These are phyloP conservation scores for Pholiota adiposa DNA, from an alignment of 1,284 basidiomycete species.

Conservation along the genomic window DNA sequence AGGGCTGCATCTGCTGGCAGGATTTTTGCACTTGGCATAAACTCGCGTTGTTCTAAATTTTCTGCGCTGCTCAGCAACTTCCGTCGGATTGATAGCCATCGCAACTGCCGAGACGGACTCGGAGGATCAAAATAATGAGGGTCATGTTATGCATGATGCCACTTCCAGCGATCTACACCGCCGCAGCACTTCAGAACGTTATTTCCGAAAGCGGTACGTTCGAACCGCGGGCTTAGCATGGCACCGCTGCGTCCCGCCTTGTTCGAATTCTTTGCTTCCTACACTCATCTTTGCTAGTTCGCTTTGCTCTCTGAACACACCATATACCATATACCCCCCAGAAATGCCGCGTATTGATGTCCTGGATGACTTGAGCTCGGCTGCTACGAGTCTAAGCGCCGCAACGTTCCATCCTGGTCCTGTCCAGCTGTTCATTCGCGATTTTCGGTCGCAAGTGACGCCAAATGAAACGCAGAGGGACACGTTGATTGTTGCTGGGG, in stretches of 20 bases:
- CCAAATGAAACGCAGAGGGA: conserved; percentile 74
- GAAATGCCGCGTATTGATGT: conserved; percentile 21
- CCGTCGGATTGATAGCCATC: neutral
- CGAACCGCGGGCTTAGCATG: neutral
- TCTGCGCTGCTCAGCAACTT: neutral
- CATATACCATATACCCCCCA: conserved; percentile 1
- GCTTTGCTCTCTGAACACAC: no score
- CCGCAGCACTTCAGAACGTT: neutral
- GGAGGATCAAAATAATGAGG: neutral
- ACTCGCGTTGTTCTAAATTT: neutral
- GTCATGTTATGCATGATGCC: no score
- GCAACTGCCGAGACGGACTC: neutral
- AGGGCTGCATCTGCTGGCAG: neutral
- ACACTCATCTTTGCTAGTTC: no score
- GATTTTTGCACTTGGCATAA: neutral
- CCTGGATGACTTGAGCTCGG: neutral
- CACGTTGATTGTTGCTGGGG: conserved; percentile 80
- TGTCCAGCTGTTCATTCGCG: conserved; percentile 32
- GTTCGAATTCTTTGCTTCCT: no score
- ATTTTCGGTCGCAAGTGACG: conserved; percentile 48
- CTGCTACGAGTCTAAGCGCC: no score
- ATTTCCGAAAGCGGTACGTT: neutral
- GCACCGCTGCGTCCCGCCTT: neutral
- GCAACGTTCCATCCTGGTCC: conserved; percentile 13
- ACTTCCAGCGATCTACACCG: neutral